phyloP scores from a whole-genome alignment of 345 rosid species.

The Acer negundo region DNA sequence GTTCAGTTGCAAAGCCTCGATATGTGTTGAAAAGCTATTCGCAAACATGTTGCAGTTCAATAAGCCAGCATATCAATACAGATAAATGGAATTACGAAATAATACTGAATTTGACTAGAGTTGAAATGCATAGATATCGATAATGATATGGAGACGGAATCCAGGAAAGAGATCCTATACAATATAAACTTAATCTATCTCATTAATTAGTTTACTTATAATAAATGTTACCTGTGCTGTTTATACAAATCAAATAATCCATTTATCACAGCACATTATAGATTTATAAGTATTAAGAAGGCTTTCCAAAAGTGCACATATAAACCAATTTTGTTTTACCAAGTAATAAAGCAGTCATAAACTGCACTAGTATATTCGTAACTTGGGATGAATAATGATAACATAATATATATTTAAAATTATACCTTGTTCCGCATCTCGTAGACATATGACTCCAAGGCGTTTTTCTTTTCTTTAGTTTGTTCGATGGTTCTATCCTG shows the following conservation, averaged over 20 bases:
- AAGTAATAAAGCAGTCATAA: too few relatives aligned
- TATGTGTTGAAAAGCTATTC: constrained; percentile 53
- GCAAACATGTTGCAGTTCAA: constrained; percentile 9
- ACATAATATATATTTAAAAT: background rate
- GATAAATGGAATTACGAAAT: background rate
- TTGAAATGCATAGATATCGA: background rate
- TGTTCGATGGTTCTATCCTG: constrained; percentile 52
- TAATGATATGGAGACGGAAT: background rate
- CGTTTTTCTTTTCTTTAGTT: constrained; percentile 57
- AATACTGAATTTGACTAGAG: background rate
- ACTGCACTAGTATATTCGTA: background rate
- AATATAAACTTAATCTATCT: background rate
- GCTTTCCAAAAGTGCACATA: background rate
- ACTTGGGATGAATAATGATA: background rate
- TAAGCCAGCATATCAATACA: background rate
- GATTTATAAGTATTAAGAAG: background rate
- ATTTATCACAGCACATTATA: background rate
- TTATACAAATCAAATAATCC: background rate
- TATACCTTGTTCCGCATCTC: constrained; percentile 63
- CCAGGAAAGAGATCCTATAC: background rate
- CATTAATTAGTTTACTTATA: constrained; percentile 5
- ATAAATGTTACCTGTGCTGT: background rate
- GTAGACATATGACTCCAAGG: constrained; percentile 65
- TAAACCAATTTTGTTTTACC: background rate
- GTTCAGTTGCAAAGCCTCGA: constrained; percentile 50